These are phyloP conservation scores for Canavalia ensiformis DNA, from an alignment of 306 rosid species.

Conservation along the genomic window DNA sequence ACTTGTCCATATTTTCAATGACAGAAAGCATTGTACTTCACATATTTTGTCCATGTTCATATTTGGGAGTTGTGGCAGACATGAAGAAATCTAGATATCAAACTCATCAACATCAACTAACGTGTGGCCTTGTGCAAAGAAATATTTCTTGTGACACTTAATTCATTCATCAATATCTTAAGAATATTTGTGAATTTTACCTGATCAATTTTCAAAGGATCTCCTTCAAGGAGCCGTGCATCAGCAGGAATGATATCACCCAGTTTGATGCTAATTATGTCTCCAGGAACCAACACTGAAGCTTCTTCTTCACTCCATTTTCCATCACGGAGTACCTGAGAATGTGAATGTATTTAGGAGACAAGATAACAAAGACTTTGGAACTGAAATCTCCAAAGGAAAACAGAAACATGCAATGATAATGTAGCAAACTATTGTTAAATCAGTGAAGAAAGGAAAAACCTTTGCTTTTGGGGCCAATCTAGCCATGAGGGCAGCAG, in stretches of 20 bases:
- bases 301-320: slow-evolving; percentile 88
- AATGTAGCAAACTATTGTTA: slow-evolving; percentile 3
- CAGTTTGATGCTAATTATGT: slow-evolving; percentile 79
- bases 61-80: not conserved
- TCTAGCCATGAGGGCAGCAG: slow-evolving; percentile 69
- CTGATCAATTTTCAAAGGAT: slow-evolving; percentile 85
- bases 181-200: slow-evolving; percentile 40
- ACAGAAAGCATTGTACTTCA: not conserved
- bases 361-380: not conserved
- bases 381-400: slow-evolving; percentile 17
- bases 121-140: not conserved
- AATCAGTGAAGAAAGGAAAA: slow-evolving; percentile 19
- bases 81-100: not conserved
- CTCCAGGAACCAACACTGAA: slow-evolving; percentile 77
- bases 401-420: slow-evolving; percentile 4
- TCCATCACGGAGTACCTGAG: slow-evolving; percentile 72
- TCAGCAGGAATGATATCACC: slow-evolving; percentile 87
- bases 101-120: not conserved
- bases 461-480: slow-evolving; percentile 77
- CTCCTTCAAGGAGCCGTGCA: slow-evolving; percentile 83
- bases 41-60: not conserved
- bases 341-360: not conserved
- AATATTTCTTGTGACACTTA: slow-evolving; percentile 6
- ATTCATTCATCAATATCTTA: not conserved
- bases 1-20: not conserved